Conservation (phyloP, 805 yeast genomes). For the Cyberlindnera xylosilytica region DNA sequence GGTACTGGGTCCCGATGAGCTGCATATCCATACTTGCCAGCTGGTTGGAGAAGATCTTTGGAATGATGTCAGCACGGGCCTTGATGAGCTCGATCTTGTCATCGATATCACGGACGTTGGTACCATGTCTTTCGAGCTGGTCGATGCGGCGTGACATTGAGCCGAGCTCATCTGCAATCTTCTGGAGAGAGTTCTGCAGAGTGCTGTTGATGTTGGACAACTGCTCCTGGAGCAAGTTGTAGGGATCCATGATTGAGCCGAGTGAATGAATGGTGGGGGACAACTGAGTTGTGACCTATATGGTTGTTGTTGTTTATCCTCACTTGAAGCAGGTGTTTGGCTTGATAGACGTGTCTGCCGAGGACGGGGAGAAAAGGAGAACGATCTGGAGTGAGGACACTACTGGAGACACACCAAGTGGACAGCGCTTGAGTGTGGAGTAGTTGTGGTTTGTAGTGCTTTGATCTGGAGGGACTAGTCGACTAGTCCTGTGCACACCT, state of each 20-base stretch:
- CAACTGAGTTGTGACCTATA: neutral
- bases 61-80: slow-evolving; percentile 14
- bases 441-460: neutral
- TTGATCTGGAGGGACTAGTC: slow-evolving; percentile 3
- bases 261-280: neutral
- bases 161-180: slow-evolving; percentile 20
- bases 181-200: slow-evolving; percentile 16
- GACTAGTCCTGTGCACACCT: neutral
- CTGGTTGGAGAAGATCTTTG: slow-evolving; percentile 23
- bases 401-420: no score
- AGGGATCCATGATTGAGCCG: slow-evolving; percentile 21
- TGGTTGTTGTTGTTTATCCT: neutral
- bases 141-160: slow-evolving; percentile 20
- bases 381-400: no score
- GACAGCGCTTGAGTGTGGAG: neutral
- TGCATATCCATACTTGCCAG: slow-evolving; percentile 17
- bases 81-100: slow-evolving; percentile 14
- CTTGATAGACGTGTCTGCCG: no score
- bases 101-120: slow-evolving; percentile 6
- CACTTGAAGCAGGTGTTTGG: neutral
- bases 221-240: slow-evolving; percentile 26
- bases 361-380: no score
- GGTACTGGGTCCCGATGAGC: slow-evolving; percentile 20
- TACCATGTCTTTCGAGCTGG: slow-evolving; percentile 18
- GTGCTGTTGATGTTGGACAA: slow-evolving; percentile 19